These are phyloP conservation scores for Hydrangea macrophylla DNA, from an alignment of 148 eudicot species.

Conservation along the genomic window DNA sequence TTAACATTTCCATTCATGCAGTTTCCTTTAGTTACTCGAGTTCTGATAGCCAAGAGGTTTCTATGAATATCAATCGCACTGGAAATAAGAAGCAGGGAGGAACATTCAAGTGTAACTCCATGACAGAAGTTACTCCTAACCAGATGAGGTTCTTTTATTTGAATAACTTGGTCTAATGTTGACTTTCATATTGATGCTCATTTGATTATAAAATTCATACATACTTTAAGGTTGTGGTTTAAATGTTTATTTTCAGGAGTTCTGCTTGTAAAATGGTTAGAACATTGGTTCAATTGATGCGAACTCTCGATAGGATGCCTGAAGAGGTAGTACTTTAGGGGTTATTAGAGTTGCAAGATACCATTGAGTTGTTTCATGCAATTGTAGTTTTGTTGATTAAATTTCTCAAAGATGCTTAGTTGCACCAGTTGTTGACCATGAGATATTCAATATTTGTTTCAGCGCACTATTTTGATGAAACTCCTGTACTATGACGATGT, in stretches of 20 bases:
- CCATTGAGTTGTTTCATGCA: not conserved
- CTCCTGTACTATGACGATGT: slow-evolving; percentile 88
- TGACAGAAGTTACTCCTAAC: slow-evolving; percentile 73
- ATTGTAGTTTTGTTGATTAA: not conserved
- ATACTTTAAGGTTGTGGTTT: not conserved
- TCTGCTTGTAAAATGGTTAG: slow-evolving; percentile 98
- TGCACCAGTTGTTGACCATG: not conserved
- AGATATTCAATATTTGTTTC: slow-evolving; percentile 31
- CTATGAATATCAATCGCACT: slow-evolving; percentile 74
- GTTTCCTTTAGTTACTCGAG: slow-evolving; percentile 81
- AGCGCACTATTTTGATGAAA: slow-evolving; percentile 96
- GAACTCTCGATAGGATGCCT: slow-evolving; percentile 95
- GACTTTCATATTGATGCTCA: not conserved
- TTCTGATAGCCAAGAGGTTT: slow-evolving; percentile 77
- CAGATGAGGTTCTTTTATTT: slow-evolving; percentile 68
- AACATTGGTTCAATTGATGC: slow-evolving; percentile 86
- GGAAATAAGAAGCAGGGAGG: slow-evolving; percentile 86
- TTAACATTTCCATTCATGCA: slow-evolving; percentile 25
- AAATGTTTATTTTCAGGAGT: slow-evolving; percentile 50
- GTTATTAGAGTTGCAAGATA: slow-evolving; percentile 4
- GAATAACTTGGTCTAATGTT: slow-evolving; percentile 4
- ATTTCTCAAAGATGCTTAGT: not conserved
- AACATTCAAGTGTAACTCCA: slow-evolving; percentile 62
- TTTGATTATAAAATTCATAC: not conserved
- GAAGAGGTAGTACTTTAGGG: slow-evolving; percentile 62